These are phyloP conservation scores for Clarireedia paspali DNA, from an alignment of 2,329 filamentous ascomycete genomes.

Conservation along the genomic window DNA sequence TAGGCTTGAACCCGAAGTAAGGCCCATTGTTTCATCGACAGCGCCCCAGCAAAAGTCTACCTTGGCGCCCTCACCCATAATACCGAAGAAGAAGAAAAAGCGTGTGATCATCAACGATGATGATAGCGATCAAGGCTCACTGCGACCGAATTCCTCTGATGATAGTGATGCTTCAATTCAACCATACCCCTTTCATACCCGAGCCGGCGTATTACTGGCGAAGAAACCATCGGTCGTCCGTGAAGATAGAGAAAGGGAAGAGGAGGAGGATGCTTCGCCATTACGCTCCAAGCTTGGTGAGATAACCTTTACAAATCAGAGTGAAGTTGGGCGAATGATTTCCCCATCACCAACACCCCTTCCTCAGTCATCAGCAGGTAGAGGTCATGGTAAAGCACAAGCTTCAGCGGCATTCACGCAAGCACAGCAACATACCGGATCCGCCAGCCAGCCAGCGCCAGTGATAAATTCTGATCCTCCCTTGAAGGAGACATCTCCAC, in stretches of 20 bases:
- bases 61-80: background rate
- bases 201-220: constrained; percentile 19
- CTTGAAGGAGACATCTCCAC: constrained; percentile 15
- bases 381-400: constrained; percentile 19
- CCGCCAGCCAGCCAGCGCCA: constrained; percentile 20
- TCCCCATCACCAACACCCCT: constrained; percentile 24
- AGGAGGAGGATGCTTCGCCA: constrained; percentile 28
- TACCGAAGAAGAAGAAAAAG: constrained; percentile 20
- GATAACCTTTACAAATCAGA: constrained; percentile 8
- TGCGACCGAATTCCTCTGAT: constrained; percentile 22
- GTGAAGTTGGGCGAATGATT: constrained; percentile 11
- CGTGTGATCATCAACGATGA: constrained; percentile 20
- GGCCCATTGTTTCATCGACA: background rate
- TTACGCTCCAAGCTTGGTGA: constrained; percentile 6
- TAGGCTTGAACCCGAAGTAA: background rate
- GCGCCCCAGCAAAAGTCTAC: background rate
- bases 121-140: constrained; percentile 21
- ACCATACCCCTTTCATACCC: constrained; percentile 13
- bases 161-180: constrained; percentile 22
- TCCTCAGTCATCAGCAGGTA: constrained; percentile 19
- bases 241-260: constrained; percentile 39
- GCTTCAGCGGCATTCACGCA: constrained; percentile 18
- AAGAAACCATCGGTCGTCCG: constrained; percentile 39
- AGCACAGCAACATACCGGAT: constrained; percentile 16
- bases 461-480: constrained; percentile 1